Conservation (phyloP, 2,329 filamentous ascomycete genomes). For the Thielaviopsis populi region DNA sequence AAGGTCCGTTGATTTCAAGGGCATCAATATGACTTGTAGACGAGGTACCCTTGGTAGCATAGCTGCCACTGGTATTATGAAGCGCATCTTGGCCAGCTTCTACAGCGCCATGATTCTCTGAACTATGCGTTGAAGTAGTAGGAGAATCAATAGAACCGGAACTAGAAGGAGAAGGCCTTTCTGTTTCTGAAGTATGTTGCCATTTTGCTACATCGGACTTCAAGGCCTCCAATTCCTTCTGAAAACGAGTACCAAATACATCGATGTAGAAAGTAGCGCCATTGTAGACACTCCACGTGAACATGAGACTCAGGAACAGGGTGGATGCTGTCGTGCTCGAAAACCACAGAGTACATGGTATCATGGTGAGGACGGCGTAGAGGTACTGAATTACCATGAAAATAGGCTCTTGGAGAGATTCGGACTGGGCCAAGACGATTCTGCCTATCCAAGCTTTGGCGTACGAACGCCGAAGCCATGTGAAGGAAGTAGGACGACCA, state of each 20-base stretch:
- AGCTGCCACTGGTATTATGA: neutral
- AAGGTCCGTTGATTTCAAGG: neutral
- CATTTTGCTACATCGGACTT: conserved; percentile 79
- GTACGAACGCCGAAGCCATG: conserved; percentile 88
- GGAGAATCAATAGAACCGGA: conserved; percentile 3
- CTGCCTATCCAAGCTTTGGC: conserved; percentile 78
- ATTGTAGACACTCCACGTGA: conserved; percentile 91
- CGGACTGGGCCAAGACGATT: conserved; percentile 64
- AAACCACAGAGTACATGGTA: conserved; percentile 92
- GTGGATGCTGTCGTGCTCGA: conserved; percentile 69
- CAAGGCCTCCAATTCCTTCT: conserved; percentile 85
- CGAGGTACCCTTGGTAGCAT: neutral
- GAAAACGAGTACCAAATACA: conserved; percentile 89
- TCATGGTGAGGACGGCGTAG: conserved; percentile 84
- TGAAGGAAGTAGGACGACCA: conserved; percentile 89
- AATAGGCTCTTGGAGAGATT: conserved; percentile 62
- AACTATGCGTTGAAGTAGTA: neutral
- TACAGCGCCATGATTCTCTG: neutral
- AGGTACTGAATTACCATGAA: conserved; percentile 95
- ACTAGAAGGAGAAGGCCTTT: conserved; percentile 15
- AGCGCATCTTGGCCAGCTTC: neutral
- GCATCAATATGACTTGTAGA: conserved; percentile 8
- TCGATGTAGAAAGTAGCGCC: conserved; percentile 97
- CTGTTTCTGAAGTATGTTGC: conserved; percentile 48
- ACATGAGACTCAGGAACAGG: conserved; percentile 64